Conservation (phyloP, 768 basidiomycete genomes). For the Mycena metata region DNA sequence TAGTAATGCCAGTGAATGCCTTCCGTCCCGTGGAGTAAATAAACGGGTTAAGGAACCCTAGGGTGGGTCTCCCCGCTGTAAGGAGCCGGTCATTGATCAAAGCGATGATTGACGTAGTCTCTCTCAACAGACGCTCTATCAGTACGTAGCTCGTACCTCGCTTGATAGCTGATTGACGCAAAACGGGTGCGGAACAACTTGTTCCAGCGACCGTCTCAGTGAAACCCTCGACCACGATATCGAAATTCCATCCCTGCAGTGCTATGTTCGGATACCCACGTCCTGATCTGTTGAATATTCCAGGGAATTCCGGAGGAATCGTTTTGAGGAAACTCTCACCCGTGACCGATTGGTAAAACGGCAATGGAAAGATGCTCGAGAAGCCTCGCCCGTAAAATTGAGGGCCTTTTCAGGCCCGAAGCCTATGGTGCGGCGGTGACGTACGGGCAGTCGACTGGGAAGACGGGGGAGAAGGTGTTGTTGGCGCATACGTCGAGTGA, state of each 20-base stretch:
- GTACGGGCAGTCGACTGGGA: background rate
- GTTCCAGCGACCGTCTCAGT: background rate
- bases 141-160: no score
- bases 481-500: background rate
- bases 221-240: background rate
- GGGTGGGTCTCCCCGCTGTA: no score
- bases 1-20: background rate
- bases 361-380: background rate
- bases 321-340: background rate
- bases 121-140: no score
- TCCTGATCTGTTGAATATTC: background rate
- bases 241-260: background rate
- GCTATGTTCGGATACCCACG: conserved; percentile 1
- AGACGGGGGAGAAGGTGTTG: conserved; percentile 3
- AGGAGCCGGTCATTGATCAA: background rate
- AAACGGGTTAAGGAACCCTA: background rate
- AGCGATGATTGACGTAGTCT: background rate
- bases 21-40: background rate
- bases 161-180: no score
- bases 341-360: background rate
- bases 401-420: background rate
- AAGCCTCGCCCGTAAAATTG: conserved; percentile 1
- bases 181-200: background rate
- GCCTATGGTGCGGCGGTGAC: background rate
- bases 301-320: background rate